Evolutionary conservation across 192 early-diverging fungal species (phyloP).

Genomic region (Funneliformis geosporum): DNA sequence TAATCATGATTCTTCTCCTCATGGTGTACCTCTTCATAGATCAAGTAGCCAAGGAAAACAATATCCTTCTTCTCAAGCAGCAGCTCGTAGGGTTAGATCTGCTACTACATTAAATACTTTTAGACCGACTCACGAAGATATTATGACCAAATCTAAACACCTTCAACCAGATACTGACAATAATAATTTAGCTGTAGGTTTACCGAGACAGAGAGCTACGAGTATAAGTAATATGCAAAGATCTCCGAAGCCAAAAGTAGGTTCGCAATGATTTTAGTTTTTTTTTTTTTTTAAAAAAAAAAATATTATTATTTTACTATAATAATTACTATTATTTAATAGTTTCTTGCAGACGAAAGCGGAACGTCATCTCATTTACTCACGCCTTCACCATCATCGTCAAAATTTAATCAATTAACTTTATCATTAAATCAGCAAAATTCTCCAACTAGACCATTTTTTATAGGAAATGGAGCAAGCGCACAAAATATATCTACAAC

Average conservation of each 20-base stretch:
- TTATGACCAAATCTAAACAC: conserved; percentile 43
- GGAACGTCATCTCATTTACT: neutral
- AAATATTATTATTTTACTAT: neutral
- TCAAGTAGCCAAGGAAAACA: conserved; percentile 18
- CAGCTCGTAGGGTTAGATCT: conserved; percentile 40
- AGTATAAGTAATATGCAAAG: conserved; percentile 2
- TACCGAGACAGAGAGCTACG: neutral
- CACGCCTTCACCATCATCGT: conserved; percentile 2
- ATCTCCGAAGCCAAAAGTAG: conserved; percentile 17
- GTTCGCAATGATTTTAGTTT: neutral
- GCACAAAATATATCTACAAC: conserved; percentile 5
- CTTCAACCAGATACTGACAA: conserved; percentile 25
- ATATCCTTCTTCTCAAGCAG: neutral
- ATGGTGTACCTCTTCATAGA: neutral
- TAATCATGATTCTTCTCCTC: neutral
- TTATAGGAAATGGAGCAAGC: neutral
- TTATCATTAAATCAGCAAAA: neutral
- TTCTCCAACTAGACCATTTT: neutral
- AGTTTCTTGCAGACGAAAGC: neutral
- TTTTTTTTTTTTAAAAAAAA: neutral
- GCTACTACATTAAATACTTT: conserved; percentile 44
- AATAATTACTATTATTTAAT: neutral
- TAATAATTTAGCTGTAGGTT: neutral
- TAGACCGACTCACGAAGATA: conserved; percentile 42
- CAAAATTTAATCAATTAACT: neutral